Base-by-base conservation (phyloP, 2,329 filamentous ascomycete species). In the Phoma sp. region DNA sequence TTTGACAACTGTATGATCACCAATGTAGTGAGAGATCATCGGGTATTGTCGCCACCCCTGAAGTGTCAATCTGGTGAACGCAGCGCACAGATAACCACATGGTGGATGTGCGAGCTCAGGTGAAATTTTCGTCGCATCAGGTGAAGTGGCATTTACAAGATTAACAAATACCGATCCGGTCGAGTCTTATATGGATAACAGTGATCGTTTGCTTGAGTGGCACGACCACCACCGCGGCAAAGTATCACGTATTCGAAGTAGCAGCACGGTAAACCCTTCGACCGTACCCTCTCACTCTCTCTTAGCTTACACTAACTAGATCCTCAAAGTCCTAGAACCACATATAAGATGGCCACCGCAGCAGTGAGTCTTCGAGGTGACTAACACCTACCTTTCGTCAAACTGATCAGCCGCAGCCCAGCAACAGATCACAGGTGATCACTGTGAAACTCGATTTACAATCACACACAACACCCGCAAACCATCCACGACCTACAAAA, bases 351-450 rank as follows among this genome's bases (percentile, higher is more conserved):
- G 38, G 33, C n/a, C 7, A 17, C 38, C 2, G 43, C 43, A 33
- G 51, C 51, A 8, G 51, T 47, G 10, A 32, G 43, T 17, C 27
- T 22, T 15, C 15, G 2, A 21, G 12, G 12, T 13, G 12, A 12
- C 21, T 38, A 13, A 38, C 10, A 21, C 12, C 0, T 17, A 21
- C 24, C 17, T 10, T 22, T 17, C 17, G 3, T 43, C 19, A 3
- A 13, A 22, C 31, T 43, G 32, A 19, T 32, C 36, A 35, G 8
- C 5, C 22, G 4, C 13, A 54, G 51, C 24, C 6, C 9, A 43
- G 32, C 32, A 21, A 43, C 8, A 43, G 5, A 19, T 43, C 51
- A 4, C 38, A 54, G 5, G 15, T 48, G 8, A 51, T 55, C 24
- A 46, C 46, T 4, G 24, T 46, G 6, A 25, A 17, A 21, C 31